Base-by-base conservation (phyloP, 305 asterid genomes). In the Rubia peregrina region DNA sequence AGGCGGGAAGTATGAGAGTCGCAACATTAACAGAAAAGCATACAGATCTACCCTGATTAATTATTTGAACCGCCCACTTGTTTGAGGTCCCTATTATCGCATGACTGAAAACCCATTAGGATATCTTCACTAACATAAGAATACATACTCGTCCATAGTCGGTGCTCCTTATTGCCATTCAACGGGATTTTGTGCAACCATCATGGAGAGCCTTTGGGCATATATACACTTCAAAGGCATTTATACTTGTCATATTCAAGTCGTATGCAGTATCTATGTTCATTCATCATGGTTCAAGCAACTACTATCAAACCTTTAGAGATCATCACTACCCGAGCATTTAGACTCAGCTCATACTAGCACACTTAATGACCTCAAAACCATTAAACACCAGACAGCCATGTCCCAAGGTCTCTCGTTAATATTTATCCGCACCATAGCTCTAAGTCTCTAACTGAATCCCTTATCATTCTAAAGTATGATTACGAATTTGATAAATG, bases 1-100 rank as follows among this genome's bases (percentile, higher is more conserved):
- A 71, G 55, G 42, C 12, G 42, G 17, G 48, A 38, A 73, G 48
- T 67, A 73, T 43, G 73, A 73, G 21, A 55, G 19, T 26, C 16
- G 12, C 40, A n/a, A 51, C 17, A 78, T 24, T 24, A 22, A 43
- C 19, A 67, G n/a, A 21, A 30, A n/a, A 4, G 19, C 64, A 9
- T 22, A 74, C n/a, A 60, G 16, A 14, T 7, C 49, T 17, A 56
- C 11, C 11, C 19, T 48, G 14, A 13, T 17, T 30, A 42, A 38
- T 9, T 19, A 61, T 12, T 43, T 19, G 61, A 67, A 57, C 51
- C 57, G 24, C 38, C 17, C 43, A 57, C 33, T 66, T 13, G 3
- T 30, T n/a, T 16, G 49, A 7, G 48, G 4, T 1, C 44, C 8
- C 30, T 41, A n/a, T 48, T 16, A 19, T 65, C 43, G 26, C 43